These are phyloP conservation scores for Phytophthora sojae DNA, from an alignment of 352 stramenopile species.

Conservation along the genomic window DNA sequence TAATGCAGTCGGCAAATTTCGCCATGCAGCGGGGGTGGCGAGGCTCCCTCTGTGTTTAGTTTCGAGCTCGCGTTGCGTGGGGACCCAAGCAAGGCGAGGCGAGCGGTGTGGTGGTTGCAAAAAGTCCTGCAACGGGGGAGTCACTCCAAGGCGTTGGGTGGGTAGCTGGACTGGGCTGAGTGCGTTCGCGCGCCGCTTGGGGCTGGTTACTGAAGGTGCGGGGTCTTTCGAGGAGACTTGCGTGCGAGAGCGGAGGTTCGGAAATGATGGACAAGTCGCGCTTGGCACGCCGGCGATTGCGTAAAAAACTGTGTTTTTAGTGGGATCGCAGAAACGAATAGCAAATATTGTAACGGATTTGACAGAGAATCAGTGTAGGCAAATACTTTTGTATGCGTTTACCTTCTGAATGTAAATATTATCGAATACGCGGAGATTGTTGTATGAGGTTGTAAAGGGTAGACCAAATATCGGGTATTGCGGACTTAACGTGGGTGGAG, in stretches of 20 bases:
- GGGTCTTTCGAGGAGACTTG: constrained; percentile 23
- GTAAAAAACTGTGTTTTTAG: constrained; percentile 20
- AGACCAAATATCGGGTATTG: neutral
- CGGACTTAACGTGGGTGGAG: constrained; percentile 25
- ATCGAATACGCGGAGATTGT: neutral
- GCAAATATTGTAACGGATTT: neutral
- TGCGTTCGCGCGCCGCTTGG: constrained; percentile 12
- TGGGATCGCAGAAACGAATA: neutral
- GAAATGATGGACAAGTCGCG: constrained; percentile 36
- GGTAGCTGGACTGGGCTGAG: constrained; percentile 30
- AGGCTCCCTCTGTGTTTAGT: constrained; percentile 32
- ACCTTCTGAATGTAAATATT: neutral
- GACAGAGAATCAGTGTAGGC: neutral
- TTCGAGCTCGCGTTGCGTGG: constrained; percentile 30
- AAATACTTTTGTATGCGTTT: neutral
- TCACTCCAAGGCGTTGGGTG: constrained; percentile 49
- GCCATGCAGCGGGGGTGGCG: constrained; percentile 44
- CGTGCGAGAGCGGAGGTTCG: constrained; percentile 25
- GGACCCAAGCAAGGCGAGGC: constrained; percentile 31
- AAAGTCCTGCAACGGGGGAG: constrained; percentile 36
- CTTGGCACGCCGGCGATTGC: constrained; percentile 1
- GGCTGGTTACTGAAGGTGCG: neutral
- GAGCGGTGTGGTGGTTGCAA: constrained; percentile 26
- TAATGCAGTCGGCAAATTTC: constrained; percentile 54
- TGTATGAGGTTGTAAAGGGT: neutral